These are phyloP conservation scores for Rhizophagus sp. DNA, from an alignment of 192 early-diverging fungal species.

Conservation along the genomic window DNA sequence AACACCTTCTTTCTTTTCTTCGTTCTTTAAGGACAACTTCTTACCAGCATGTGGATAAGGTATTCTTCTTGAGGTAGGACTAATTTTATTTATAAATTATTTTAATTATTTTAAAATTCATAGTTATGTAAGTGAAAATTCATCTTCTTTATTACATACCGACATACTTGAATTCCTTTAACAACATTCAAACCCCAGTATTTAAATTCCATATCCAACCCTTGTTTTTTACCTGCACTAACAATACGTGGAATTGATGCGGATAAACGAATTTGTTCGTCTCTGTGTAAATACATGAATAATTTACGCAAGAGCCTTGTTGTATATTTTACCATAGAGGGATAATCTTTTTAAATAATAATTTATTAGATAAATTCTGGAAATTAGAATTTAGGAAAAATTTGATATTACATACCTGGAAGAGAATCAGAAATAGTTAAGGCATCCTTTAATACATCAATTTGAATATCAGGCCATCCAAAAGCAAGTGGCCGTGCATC, in stretches of 20 bases:
- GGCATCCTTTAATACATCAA: constrained; percentile 74
- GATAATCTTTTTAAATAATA: constrained; percentile 49
- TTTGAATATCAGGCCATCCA: constrained; percentile 82
- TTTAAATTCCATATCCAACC: constrained; percentile 46
- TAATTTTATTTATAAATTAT: constrained; percentile 10
- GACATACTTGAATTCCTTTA: constrained; percentile 50
- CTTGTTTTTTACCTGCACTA: constrained; percentile 52
- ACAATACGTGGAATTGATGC: constrained; percentile 57
- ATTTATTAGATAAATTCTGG: not conserved
- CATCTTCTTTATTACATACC: constrained; percentile 30
- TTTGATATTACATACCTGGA: constrained; percentile 52
- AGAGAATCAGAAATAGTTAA: constrained; percentile 67
- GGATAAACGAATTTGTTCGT: constrained; percentile 67
- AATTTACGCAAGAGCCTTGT: constrained; percentile 67
- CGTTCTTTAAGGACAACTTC: constrained; percentile 36
- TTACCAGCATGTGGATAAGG: constrained; percentile 59
- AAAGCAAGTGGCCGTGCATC: constrained; percentile 35
- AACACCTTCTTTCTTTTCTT: constrained; percentile 45
- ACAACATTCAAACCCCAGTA: constrained; percentile 65
- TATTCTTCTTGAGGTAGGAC: constrained; percentile 55
- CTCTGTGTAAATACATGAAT: constrained; percentile 56
- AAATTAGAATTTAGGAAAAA: not conserved
- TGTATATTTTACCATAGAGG: constrained; percentile 61
- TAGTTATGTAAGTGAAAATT: not conserved
- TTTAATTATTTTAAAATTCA: not conserved